Conservation (phyloP, 2,329 filamentous ascomycete species). For the Colletotrichum sp. region DNA sequence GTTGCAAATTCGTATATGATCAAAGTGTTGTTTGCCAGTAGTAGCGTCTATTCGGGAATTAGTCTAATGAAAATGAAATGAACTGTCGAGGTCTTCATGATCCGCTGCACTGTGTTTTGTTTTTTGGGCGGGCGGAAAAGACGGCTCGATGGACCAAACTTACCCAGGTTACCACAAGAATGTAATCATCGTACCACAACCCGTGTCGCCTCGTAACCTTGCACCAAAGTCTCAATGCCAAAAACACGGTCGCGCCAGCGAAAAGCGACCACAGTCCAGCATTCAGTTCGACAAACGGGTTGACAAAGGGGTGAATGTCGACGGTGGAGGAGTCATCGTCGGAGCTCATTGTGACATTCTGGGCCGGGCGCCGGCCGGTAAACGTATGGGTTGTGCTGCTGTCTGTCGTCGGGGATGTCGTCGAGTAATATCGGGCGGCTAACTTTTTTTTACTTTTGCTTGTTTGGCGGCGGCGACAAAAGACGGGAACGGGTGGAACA, state of each 20-base stretch:
- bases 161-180: conserved; percentile 41
- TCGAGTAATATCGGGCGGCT: background rate
- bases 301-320: conserved; percentile 29
- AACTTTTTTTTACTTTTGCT: background rate
- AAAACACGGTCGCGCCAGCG: conserved; percentile 31
- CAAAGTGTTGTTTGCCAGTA: conserved; percentile 48
- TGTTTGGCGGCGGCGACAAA: background rate
- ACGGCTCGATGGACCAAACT: conserved; percentile 27
- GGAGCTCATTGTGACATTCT: conserved; percentile 19
- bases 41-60: conserved; percentile 30
- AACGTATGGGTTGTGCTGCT: background rate
- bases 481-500: background rate
- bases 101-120: background rate
- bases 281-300: conserved; percentile 34
- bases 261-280: conserved; percentile 38
- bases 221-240: conserved; percentile 36
- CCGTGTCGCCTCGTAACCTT: conserved; percentile 39
- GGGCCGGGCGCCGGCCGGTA: conserved; percentile 2
- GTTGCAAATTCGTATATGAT: conserved; percentile 52
- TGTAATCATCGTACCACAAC: conserved; percentile 43
- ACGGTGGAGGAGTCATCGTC: conserved; percentile 21
- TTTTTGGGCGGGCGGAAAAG: background rate
- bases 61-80: background rate
- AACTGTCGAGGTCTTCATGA: background rate
- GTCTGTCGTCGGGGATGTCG: background rate